These are phyloP conservation scores for Pilasporangium apinafurcum DNA, from an alignment of 352 stramenopile genomes.

Conservation along the genomic window DNA sequence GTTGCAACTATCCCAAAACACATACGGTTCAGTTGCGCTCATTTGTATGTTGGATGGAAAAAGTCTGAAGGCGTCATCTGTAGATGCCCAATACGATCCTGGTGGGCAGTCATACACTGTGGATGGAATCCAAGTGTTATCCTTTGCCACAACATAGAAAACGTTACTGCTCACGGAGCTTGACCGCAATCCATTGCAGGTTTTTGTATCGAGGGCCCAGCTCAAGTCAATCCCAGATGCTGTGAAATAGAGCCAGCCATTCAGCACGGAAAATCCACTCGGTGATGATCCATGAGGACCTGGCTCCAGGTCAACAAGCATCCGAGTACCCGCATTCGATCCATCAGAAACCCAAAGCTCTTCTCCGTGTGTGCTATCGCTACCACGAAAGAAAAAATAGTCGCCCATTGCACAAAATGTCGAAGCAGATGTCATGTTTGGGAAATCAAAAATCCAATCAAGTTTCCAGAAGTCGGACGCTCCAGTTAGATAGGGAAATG, in stretches of 20 bases:
- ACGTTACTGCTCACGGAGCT: conserved; percentile 31
- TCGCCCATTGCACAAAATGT: conserved; percentile 12
- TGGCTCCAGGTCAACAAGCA: conserved; percentile 59
- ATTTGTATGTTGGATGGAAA: conserved; percentile 8
- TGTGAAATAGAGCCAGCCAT: conserved; percentile 55
- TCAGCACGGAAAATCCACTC: conserved; percentile 31
- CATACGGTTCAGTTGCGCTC: conserved; percentile 19
- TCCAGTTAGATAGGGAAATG: conserved; percentile 3
- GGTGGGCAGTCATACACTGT: conserved; percentile 61
- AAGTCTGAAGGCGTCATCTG: conserved; percentile 17
- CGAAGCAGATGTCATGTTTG: neutral
- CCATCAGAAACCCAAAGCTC: conserved; percentile 72
- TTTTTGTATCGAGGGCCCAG: conserved; percentile 22
- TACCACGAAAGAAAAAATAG: conserved; percentile 42
- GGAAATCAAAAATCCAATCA: conserved; percentile 12
- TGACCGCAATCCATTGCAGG: conserved; percentile 36
- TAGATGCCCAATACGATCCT: conserved; percentile 65
- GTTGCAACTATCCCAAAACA: conserved; percentile 73
- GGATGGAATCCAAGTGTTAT: conserved; percentile 32
- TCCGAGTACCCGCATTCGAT: conserved; percentile 19
- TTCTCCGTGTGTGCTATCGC: conserved; percentile 25
- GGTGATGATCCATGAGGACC: conserved; percentile 29
- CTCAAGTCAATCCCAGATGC: conserved; percentile 53
- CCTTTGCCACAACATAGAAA: conserved; percentile 49
- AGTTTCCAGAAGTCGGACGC: conserved; percentile 16